Evolutionary conservation across 2,329 filamentous ascomycete genomes (phyloP), one percentile per base, ranked within the genome.

Genomic region (Daldinia sp.): DNA sequence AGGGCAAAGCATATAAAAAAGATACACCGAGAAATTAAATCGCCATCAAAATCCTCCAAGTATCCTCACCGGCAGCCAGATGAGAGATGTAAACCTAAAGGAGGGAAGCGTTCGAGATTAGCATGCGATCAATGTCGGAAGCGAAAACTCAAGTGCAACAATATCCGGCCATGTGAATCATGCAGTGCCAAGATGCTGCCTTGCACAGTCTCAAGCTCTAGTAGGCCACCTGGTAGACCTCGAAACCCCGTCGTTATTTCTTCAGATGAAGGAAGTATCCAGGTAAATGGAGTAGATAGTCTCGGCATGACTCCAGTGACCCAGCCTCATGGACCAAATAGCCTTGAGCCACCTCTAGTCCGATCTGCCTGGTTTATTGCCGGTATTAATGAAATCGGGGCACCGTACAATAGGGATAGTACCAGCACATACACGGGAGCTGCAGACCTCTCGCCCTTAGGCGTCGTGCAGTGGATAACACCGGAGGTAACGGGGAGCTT

Each of bases 81-180:
- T 15, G 44, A 48, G 12, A 28, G 18, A 4, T 15, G 20, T 48
- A 48, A 48, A 6, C 44, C 44, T 15, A 48, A 48, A 28, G 44
- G 20, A 4, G 20, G 44, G 20, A 20, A 48, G 12, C 44, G 44
- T 7, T 48, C 44, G 4, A 48, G 20, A 18, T 28, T 48, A 28
- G 44, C 44, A 48, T 48, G 44, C 44, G 44, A 48, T 18, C 44
- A 48, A 48, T 48, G 44, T 48, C 44, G 44, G 26, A 48, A 48
- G 44, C 44, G 44, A 28, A 48, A 48, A 10, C 44, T 48, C 3
- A 48, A 48, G 20, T 48, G 44, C 23, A 48, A 48, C 13, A 48
- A 48, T 15, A 20, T 26, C 44, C 44, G 44, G 20, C 44, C 44
- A 26, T 48, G 44, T 7, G 44, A 48, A 26, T 3, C 44, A 26